Conservation (phyloP, 371 early-diverging fungal species). For the Mortierella sp. region DNA sequence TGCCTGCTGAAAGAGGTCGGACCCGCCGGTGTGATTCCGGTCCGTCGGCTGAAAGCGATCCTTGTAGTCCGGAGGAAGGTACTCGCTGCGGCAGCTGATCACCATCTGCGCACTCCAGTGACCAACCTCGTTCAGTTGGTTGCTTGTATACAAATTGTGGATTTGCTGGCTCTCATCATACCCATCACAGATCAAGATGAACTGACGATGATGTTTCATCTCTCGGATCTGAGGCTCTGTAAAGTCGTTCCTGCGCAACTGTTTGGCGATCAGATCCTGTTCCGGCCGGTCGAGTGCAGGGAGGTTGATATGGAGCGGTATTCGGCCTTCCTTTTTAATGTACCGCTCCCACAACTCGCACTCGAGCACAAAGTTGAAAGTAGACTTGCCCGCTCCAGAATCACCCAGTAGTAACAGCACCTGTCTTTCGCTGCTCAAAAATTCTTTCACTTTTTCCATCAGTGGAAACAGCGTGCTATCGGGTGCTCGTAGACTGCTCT, state of each 20-base stretch:
- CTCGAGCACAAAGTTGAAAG: background rate
- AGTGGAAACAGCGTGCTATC: background rate
- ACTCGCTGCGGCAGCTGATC: background rate
- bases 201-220: background rate
- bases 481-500: too few relatives aligned
- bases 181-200: conserved; percentile 4
- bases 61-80: too few relatives aligned
- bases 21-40: too few relatives aligned
- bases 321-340: background rate
- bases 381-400: conserved; percentile 1
- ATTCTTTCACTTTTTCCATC: background rate
- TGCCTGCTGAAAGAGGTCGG: too few relatives aligned
- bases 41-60: too few relatives aligned
- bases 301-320: background rate
- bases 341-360: background rate
- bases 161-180: background rate
- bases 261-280: background rate
- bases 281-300: background rate
- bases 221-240: background rate
- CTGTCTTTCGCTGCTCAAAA: background rate
- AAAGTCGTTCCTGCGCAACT: background rate
- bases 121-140: background rate
- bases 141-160: background rate
- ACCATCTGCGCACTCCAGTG: background rate
- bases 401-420: conserved; percentile 1